Conservation (phyloP, 495 filamentous ascomycete species). For the Coniosporium apollinis region DNA sequence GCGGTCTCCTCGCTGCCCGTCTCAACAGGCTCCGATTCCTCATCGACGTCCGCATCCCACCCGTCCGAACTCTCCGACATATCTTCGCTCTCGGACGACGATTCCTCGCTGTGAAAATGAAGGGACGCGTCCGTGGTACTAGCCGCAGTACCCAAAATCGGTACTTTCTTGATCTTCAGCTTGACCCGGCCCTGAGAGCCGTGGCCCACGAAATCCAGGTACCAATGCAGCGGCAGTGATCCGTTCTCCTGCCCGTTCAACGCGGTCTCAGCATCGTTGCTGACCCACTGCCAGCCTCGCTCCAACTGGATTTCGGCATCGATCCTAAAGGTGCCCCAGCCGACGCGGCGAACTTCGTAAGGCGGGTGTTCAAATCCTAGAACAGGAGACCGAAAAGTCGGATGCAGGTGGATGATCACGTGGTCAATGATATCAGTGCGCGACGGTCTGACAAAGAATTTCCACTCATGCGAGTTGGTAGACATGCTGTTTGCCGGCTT, state of each 20-base stretch:
- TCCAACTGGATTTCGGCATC: conserved; percentile 8
- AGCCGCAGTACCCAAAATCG: too few relatives aligned
- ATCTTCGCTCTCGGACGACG: too few relatives aligned
- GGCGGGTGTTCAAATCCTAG: conserved; percentile 10
- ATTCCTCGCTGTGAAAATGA: too few relatives aligned
- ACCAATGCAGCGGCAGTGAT: conserved; percentile 13
- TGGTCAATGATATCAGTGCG: conserved; percentile 14
- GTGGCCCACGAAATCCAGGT: conserved; percentile 11
- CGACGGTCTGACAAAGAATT: conserved; percentile 13
- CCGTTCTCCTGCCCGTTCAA: conserved; percentile 3
- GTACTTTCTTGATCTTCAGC: conserved; percentile 14
- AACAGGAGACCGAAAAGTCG: conserved; percentile 11
- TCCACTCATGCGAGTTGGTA: conserved; percentile 15
- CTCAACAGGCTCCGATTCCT: too few relatives aligned
- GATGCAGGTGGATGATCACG: conserved; percentile 14
- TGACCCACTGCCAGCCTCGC: conserved; percentile 12
- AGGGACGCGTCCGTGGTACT: too few relatives aligned
- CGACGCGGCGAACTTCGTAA: conserved; percentile 11
- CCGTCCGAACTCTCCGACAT: too few relatives aligned
- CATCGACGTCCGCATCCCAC: too few relatives aligned
- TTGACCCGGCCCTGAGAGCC: conserved; percentile 11
- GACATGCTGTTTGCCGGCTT: background rate
- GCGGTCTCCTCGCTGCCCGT: too few relatives aligned
- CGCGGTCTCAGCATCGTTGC: conserved; percentile 4
- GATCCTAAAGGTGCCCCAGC: conserved; percentile 17